Percentiles rank a stretch among this genome's conserved stretches.
Conservation (phyloP, 2,329 filamentous ascomycete genomes). For the Nemania abortiva region DNA sequence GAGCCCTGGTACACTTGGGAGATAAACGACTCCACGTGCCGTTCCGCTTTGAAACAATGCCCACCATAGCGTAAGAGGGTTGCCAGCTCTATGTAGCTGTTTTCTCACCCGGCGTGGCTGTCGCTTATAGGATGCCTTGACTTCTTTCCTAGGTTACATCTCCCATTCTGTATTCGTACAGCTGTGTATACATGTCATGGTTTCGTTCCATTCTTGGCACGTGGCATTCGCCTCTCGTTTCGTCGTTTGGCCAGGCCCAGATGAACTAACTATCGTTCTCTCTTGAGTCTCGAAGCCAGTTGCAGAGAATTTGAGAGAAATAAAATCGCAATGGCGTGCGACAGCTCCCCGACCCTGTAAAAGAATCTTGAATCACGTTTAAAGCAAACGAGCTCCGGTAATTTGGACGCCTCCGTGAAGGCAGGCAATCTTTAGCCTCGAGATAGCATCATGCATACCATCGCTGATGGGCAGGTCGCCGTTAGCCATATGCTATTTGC, state of each 20-base stretch:
- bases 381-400: background rate
- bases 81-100: background rate
- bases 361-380: background rate
- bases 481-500: background rate
- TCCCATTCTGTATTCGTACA: no score
- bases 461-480: background rate
- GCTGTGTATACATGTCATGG: no score
- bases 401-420: background rate
- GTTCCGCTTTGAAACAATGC: background rate
- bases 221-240: no score
- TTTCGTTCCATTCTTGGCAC: no score
- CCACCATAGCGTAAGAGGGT: background rate
- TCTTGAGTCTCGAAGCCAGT: no score
- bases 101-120: background rate
- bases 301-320: no score
- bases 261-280: no score
- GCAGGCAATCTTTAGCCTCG: background rate
- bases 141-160: background rate
- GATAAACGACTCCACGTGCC: slow-evolving; percentile 3
- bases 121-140: slow-evolving; percentile 8
- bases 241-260: no score
- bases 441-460: background rate
- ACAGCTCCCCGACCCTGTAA: background rate
- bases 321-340: background rate
- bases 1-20: background rate